Evolutionary conservation across 371 early-diverging fungal genomes (phyloP).

Genomic region (Mucor irregularis): DNA sequence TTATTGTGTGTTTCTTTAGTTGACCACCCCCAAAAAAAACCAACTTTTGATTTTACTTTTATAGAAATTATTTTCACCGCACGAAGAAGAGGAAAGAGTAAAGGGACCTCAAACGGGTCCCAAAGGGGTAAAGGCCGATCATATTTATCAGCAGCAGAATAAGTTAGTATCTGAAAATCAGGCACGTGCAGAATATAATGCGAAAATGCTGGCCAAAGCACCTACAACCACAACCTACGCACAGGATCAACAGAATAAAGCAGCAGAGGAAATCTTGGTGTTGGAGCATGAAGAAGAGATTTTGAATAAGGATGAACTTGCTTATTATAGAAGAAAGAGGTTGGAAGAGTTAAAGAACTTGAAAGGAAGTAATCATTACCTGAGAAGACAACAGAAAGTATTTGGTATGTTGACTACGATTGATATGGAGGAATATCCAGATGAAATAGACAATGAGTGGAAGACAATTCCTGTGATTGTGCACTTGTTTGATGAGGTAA

Average conservation of each 20-base stretch:
- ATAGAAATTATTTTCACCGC: slow-evolving; percentile 5
- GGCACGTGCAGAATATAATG: slow-evolving; percentile 37
- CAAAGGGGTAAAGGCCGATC: slow-evolving; percentile 61
- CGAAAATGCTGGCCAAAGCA: slow-evolving; percentile 41
- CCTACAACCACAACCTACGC: slow-evolving; percentile 47
- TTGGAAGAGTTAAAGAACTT: slow-evolving; percentile 36
- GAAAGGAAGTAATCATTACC: slow-evolving; percentile 19
- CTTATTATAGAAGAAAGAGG: slow-evolving; percentile 38
- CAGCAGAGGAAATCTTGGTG: slow-evolving; percentile 25
- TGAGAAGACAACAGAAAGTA: slow-evolving; percentile 30
- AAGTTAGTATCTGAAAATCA: slow-evolving; percentile 22
- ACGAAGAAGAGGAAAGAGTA: slow-evolving; percentile 4
- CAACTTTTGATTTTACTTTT: neutral
- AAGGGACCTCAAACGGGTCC: slow-evolving; percentile 58
- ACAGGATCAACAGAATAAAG: slow-evolving; percentile 29
- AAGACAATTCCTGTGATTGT: slow-evolving; percentile 45
- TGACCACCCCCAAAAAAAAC: neutral
- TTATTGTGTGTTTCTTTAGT: neutral
- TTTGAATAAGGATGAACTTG: slow-evolving; percentile 36
- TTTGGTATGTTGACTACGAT: slow-evolving; percentile 49
- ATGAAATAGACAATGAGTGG: slow-evolving; percentile 51
- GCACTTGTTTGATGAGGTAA: slow-evolving; percentile 51
- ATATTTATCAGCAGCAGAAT: slow-evolving; percentile 39
- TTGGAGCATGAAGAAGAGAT: slow-evolving; percentile 28
- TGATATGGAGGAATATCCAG: slow-evolving; percentile 40